phyloP scores from a whole-genome alignment of 2,329 filamentous ascomycete genomes.

The Dactylonectria macrodidyma region DNA sequence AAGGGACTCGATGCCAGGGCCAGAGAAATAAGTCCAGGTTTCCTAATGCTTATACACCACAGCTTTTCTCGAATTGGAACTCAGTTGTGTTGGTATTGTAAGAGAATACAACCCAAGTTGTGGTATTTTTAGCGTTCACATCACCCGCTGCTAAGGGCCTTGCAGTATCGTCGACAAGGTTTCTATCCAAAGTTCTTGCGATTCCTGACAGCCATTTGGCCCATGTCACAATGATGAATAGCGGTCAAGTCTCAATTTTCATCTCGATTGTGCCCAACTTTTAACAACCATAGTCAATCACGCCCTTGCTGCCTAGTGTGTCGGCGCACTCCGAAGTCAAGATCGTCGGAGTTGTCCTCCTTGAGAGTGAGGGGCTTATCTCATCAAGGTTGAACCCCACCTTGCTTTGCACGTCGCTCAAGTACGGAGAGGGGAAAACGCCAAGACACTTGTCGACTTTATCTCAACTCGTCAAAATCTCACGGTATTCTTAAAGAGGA shows the following conservation, averaged over 20 bases:
- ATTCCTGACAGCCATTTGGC: not conserved
- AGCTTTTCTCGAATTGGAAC: too few species aligned
- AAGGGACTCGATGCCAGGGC: not conserved
- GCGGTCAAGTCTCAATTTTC: not conserved
- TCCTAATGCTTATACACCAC: too few species aligned
- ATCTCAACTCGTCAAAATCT: slow-evolving; percentile 2
- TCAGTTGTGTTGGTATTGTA: too few species aligned
- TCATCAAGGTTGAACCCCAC: slow-evolving; percentile 20
- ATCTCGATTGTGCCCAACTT: not conserved
- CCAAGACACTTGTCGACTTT: not conserved
- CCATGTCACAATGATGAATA: too few species aligned
- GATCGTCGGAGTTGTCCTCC: not conserved
- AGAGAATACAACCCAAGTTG: too few species aligned
- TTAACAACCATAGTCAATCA: not conserved
- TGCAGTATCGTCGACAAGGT: not conserved
- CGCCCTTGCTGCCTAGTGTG: not conserved
- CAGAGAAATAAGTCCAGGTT: too few species aligned
- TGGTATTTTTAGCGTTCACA: too few species aligned
- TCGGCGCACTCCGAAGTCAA: not conserved
- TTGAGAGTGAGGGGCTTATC: slow-evolving; percentile 37
- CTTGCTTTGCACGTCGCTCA: not conserved
- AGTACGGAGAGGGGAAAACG: slow-evolving; percentile 9
- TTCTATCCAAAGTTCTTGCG: not conserved
- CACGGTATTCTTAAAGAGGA: not conserved
- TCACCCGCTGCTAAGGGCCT: too few species aligned